Conservation (phyloP, 805 yeast species). For the Saccharomycopsis sp. region DNA sequence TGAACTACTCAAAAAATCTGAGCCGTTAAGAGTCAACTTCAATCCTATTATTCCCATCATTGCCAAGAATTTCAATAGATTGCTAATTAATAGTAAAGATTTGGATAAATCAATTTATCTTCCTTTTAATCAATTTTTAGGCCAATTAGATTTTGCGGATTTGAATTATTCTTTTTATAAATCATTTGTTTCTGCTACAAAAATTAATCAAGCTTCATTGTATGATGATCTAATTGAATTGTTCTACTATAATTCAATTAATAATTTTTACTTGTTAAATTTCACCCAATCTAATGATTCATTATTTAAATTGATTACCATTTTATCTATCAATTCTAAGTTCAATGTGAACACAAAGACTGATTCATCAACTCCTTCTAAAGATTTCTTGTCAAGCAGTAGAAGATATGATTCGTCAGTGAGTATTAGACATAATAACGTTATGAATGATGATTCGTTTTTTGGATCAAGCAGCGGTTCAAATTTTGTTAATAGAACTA, state of each 20-base stretch:
- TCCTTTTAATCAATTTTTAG: neutral
- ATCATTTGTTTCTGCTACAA: neutral
- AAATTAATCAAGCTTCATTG: neutral
- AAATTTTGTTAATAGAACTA: neutral
- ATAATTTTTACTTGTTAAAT: neutral
- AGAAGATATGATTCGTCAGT: no score
- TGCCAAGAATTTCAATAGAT: neutral
- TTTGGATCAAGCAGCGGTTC: neutral
- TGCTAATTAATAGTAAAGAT: neutral
- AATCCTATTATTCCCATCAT: neutral
- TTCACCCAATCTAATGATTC: slow-evolving; percentile 2
- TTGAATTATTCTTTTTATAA: neutral
- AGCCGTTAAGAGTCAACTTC: neutral
- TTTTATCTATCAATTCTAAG: slow-evolving; percentile 10
- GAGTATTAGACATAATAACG: neutral
- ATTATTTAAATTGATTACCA: slow-evolving; percentile 7
- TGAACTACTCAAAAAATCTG: neutral
- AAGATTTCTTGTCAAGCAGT: no score
- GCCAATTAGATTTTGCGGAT: slow-evolving; percentile 5
- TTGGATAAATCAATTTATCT: neutral
- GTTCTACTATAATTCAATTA: slow-evolving; percentile 5
- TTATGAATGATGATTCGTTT: neutral
- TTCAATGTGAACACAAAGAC: neutral
- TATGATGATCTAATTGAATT: slow-evolving; percentile 15
- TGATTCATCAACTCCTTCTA: no score